Evolutionary conservation across 1,139 yeast genomes (phyloP).

Genomic region (Tardiomyces blankii): DNA sequence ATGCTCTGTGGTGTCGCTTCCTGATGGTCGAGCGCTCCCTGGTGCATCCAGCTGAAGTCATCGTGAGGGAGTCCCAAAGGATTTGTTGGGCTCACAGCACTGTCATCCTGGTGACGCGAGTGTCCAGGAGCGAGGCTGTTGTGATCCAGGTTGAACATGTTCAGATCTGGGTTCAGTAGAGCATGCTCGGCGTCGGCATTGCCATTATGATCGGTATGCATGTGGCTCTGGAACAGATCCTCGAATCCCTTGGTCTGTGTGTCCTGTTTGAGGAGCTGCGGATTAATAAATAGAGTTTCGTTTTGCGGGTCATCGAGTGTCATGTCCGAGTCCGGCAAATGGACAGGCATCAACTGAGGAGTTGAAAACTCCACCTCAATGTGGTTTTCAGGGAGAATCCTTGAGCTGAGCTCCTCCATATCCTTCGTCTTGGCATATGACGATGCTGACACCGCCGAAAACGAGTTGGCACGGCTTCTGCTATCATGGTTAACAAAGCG

Average conservation of each 20-base stretch:
- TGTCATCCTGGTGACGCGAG: neutral
- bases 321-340: constrained; percentile 15
- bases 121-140: neutral
- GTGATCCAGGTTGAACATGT: neutral
- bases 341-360: constrained; percentile 46
- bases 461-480: constrained; percentile 32
- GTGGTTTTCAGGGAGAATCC: constrained; percentile 31
- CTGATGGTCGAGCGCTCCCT: constrained; percentile 4
- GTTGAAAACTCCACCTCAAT: constrained; percentile 69
- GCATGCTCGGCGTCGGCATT: neutral
- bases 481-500: neutral
- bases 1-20: constrained; percentile 11
- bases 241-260: neutral
- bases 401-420: constrained; percentile 19
- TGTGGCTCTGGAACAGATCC: neutral
- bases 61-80: constrained; percentile 8
- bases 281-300: constrained; percentile 24
- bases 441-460: constrained; percentile 65
- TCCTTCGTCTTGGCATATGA: constrained; percentile 53
- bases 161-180: neutral
- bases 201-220: constrained; percentile 1
- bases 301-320: constrained; percentile 14
- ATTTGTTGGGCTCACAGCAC: neutral
- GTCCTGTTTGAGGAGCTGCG: constrained; percentile 16
- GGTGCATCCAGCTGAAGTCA: constrained; percentile 15